Evolutionary conservation across 352 stramenopile species (phyloP).

Genomic region (Phytophthora nicotianae): DNA sequence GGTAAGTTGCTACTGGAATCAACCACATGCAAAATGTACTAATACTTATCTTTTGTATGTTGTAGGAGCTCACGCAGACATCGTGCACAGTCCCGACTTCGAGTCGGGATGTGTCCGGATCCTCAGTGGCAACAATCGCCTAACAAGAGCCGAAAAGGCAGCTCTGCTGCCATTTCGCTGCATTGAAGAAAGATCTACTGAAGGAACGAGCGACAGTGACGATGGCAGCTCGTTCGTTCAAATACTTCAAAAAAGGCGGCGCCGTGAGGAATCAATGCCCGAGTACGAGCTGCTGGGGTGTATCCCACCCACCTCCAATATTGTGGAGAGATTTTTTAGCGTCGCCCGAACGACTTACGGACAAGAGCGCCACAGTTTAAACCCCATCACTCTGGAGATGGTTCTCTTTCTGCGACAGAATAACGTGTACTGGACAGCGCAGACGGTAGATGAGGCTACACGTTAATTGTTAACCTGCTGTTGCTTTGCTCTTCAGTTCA

Average conservation of each 20-base stretch:
- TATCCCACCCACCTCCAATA: background rate
- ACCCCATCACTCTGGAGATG: background rate
- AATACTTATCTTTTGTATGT: background rate
- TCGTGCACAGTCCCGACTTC: background rate
- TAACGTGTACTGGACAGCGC: background rate
- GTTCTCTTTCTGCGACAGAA: background rate
- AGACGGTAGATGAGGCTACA: background rate
- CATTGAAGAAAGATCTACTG: background rate
- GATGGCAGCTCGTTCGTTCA: background rate
- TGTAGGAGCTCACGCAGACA: background rate
- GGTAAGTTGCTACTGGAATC: too few species aligned
- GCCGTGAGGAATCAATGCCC: background rate
- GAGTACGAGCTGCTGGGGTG: background rate
- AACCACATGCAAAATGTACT: too few species aligned
- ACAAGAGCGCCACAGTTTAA: background rate
- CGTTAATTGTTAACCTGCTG: background rate
- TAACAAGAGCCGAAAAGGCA: background rate
- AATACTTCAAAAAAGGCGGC: background rate
- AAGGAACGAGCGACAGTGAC: background rate
- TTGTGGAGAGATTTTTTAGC: background rate
- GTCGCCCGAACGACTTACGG: background rate
- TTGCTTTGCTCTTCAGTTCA: background rate
- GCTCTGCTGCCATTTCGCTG: background rate
- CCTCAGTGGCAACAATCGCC: background rate
- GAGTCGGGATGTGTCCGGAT: background rate